Percentiles rank a stretch among this genome's conserved stretches.
Evolutionary conservation across 352 stramenopile genomes (phyloP).

Genomic region (Pythium brachiatum): DNA sequence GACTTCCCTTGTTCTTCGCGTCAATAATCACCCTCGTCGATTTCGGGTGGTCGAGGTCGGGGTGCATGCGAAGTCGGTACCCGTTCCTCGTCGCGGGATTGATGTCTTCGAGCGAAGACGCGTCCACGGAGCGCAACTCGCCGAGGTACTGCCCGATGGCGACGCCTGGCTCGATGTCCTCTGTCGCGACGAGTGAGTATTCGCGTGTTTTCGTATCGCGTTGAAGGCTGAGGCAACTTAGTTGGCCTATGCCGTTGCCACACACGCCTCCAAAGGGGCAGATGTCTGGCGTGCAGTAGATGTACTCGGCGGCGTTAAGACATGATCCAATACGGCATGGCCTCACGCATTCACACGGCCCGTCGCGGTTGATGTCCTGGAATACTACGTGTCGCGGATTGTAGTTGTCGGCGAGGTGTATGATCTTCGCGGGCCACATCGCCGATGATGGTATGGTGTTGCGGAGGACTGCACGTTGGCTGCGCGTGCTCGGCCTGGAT

Average conservation of each 20-base stretch:
- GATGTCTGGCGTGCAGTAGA: background rate
- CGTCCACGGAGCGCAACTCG: background rate
- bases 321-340: background rate
- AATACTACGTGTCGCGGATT: background rate
- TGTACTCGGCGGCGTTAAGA: background rate
- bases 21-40: background rate
- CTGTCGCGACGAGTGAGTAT: background rate
- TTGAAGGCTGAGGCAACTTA: background rate
- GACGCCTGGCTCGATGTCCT: background rate
- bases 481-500: background rate
- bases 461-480: background rate
- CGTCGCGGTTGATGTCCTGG: background rate
- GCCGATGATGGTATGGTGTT: background rate
- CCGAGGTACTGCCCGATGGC: background rate
- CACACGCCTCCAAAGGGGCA: background rate
- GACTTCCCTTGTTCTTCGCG: background rate
- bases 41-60: background rate
- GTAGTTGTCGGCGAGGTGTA: background rate
- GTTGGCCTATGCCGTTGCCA: background rate
- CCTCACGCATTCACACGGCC: background rate
- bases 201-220: background rate
- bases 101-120: background rate
- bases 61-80: background rate
- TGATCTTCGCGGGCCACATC: background rate
- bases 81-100: background rate